Evolutionary conservation across 2,329 filamentous ascomycete genomes (phyloP), one percentile per base, ranked within the genome.

Genomic region (Fusarium robinianum): DNA sequence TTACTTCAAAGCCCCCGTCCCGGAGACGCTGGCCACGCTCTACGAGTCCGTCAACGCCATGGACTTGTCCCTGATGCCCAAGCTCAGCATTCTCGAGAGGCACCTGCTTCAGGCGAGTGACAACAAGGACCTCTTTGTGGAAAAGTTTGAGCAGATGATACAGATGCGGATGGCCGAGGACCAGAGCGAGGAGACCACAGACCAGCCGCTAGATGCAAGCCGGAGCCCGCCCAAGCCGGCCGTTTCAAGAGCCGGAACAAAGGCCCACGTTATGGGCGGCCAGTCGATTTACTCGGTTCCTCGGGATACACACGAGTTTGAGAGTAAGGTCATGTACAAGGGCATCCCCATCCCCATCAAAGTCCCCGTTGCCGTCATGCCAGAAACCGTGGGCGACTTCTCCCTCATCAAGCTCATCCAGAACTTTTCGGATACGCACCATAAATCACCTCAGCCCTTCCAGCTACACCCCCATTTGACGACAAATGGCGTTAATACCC

Each of bases 371-470:
- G 91, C 94, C 8, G 81, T 95, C 45, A 92, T 91, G 74, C 89
- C 91, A 2, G 94, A 99, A 73, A 96, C 89, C 0, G 94, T 99
- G 11, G 94, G 94, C 50, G 94, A 99, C 70, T 99, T 99, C 65
- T 97, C 91, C 24, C 78, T 99, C 44, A 88, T 99, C 71, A 97
- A 97, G 68, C 83, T 99, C 40, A 96, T 99, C 55, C 90, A 96
- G 61, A 96, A 88, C 40, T 97, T 97, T 67, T 88, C 89, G 29
- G 83, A 85, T 8, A 78, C 88, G 12, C 92, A 97, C 67, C 72
- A 84, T n/a, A 85, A 90, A 59, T 81, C 85, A 8, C 88, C 90
- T 4, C 88, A 95, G 60, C 84, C 90, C 1, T 99, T 97, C 64
- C 72, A 85, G 5, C 75, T 90, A 29, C 94, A 99, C 67, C 83